These are phyloP conservation scores for Ambrosiella beaveri DNA, from an alignment of 2,329 filamentous ascomycete species.

Conservation along the genomic window DNA sequence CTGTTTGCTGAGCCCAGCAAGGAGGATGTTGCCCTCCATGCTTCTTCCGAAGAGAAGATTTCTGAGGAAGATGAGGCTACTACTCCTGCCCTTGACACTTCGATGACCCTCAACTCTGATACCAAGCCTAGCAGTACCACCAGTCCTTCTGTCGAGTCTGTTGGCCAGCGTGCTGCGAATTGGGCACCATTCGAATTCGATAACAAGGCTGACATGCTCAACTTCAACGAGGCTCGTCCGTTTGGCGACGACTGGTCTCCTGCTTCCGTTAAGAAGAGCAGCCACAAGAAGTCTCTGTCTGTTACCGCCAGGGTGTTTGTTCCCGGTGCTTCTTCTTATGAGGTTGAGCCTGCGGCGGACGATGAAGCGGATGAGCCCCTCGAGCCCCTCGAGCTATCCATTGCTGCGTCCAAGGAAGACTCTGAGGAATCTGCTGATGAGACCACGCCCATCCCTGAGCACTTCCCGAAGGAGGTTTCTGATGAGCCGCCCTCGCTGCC, in stretches of 20 bases:
- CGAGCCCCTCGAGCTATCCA: constrained; percentile 1
- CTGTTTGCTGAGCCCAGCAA: constrained; percentile 45
- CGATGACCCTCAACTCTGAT: constrained; percentile 32
- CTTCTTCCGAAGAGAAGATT: constrained; percentile 17
- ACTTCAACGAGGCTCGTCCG: constrained; percentile 35
- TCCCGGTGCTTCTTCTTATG: constrained; percentile 23
- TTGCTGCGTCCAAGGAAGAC: neutral
- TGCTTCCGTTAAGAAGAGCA: constrained; percentile 6
- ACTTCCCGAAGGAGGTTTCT: constrained; percentile 12
- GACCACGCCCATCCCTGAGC: constrained; percentile 13
- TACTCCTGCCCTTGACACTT: constrained; percentile 28
- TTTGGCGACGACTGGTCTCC: constrained; percentile 34
- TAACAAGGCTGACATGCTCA: constrained; percentile 28
- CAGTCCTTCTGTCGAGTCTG: constrained; percentile 35
- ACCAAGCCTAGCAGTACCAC: constrained; percentile 34
- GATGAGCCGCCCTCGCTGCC: constrained; percentile 10
- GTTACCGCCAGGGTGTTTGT: constrained; percentile 55
- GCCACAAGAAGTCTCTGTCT: constrained; percentile 42
- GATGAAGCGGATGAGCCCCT: constrained; percentile 14
- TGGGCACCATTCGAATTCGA: constrained; percentile 47
- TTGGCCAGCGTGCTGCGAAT: constrained; percentile 30
- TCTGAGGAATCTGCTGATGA: constrained; percentile 3
- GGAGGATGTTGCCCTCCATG: constrained; percentile 14
- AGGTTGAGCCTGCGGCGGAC: constrained; percentile 15
- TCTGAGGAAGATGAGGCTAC: constrained; percentile 25